Percentiles rank a stretch among this genome's conserved stretches.
These are phyloP conservation scores for Magnolia officinalis DNA, from an alignment of 164 flowering plant species.

Conservation along the genomic window DNA sequence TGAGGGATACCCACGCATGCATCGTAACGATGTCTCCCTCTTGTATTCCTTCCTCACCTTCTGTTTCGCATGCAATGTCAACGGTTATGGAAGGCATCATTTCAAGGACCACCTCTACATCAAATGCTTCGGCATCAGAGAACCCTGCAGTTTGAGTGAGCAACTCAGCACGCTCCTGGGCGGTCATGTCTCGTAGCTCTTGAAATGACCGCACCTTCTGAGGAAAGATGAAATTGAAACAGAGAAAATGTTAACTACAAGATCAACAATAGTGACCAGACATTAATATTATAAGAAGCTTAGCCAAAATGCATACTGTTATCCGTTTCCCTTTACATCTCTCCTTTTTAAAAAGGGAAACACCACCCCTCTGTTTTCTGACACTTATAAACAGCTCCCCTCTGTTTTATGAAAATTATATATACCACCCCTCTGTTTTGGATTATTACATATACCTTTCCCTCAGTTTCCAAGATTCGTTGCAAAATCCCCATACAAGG, in stretches of 20 bases:
- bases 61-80: slow-evolving; percentile 78
- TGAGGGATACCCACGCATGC: slow-evolving; percentile 84
- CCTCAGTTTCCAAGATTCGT: too few species aligned
- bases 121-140: slow-evolving; percentile 56
- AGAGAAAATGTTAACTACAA: neutral
- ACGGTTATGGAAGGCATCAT: slow-evolving; percentile 75
- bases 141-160: slow-evolving; percentile 70
- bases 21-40: slow-evolving; percentile 90
- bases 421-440: too few species aligned
- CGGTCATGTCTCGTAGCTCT: slow-evolving; percentile 64
- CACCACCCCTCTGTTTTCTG: too few species aligned
- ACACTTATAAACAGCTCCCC: too few species aligned
- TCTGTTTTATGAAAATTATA: too few species aligned
- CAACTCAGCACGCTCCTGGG: slow-evolving; percentile 64
- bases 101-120: slow-evolving; percentile 76
- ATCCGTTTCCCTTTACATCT: neutral
- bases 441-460: too few species aligned
- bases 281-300: neutral
- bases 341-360: neutral
- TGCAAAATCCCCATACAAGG: too few species aligned
- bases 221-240: slow-evolving; percentile 16
- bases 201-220: slow-evolving; percentile 84
- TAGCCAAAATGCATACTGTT: neutral
- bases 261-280: neutral
- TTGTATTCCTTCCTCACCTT: slow-evolving; percentile 95